Evolutionary conservation across 177 flowering plant genomes (phyloP).

Genomic region (Viscum album): DNA sequence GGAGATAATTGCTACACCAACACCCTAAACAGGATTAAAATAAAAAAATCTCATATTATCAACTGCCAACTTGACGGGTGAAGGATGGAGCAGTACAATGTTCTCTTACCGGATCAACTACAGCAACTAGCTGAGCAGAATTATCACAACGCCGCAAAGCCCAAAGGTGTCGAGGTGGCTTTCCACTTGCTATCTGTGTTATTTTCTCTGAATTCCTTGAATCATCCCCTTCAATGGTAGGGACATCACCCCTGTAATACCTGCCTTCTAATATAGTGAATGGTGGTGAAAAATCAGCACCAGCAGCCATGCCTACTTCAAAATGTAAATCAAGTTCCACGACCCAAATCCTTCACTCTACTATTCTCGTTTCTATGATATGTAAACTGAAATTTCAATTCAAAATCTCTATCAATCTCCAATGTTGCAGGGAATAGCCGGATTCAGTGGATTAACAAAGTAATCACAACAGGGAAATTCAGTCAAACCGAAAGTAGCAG

Average conservation of each 20-base stretch:
- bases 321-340: conserved; percentile 11
- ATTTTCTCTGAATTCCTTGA: conserved; percentile 19
- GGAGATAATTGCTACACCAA: no score
- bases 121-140: conserved; percentile 17
- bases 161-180: conserved; percentile 42
- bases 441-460: not conserved
- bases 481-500: not conserved
- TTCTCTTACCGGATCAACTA: conserved; percentile 27
- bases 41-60: no score
- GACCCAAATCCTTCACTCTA: not conserved
- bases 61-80: not conserved
- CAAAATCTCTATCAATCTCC: not conserved
- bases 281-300: conserved; percentile 29
- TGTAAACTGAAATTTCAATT: not conserved
- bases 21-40: no score
- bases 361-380: not conserved
- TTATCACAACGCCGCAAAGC: conserved; percentile 27
- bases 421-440: not conserved
- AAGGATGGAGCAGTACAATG: not conserved
- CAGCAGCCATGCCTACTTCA: conserved; percentile 29
- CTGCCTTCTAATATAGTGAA: conserved; percentile 25
- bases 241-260: conserved; percentile 19
- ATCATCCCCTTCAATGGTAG: conserved; percentile 21
- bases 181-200: conserved; percentile 25
- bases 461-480: not conserved